Evolutionary conservation across 345 rosid genomes (phyloP).

Genomic region (Theobroma cacao): DNA sequence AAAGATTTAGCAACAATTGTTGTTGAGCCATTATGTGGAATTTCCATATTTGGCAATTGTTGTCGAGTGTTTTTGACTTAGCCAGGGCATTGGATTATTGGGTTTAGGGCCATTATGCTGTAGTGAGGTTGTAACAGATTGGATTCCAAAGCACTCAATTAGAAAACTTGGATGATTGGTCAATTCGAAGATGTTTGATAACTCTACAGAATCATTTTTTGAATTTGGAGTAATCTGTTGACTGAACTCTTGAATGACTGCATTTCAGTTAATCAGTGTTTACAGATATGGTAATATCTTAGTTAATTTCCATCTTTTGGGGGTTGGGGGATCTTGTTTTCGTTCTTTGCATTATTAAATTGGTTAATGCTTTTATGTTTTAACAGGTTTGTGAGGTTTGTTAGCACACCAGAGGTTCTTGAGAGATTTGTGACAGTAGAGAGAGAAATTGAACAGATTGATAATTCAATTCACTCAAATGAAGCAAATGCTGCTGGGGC

Average conservation of each 20-base stretch:
- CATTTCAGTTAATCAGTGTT: not conserved
- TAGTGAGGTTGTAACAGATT: not conserved
- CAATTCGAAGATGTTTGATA: not conserved
- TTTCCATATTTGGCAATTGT: not conserved
- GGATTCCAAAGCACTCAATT: not conserved
- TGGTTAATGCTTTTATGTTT: not conserved
- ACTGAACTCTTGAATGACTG: not conserved
- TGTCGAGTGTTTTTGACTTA: not conserved
- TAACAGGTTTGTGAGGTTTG: conserved; percentile 86
- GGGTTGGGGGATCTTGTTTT: not conserved
- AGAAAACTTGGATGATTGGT: not conserved
- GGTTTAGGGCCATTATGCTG: not conserved
- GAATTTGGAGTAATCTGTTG: not conserved
- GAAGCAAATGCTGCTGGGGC: conserved; percentile 47
- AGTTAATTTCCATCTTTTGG: not conserved
- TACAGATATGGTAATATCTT: no score
- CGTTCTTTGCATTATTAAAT: not conserved
- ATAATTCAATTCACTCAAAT: conserved; percentile 63
- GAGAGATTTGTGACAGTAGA: conserved; percentile 91
- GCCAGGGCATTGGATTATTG: not conserved
- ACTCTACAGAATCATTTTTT: not conserved
- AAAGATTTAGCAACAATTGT: not conserved
- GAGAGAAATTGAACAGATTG: conserved; percentile 80
- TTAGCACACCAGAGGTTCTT: conserved; percentile 90
- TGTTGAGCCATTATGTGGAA: not conserved